Percentiles rank a stretch among this genome's conserved stretches.
These are phyloP conservation scores for Cucumis cinereus DNA, from an alignment of 306 rosid species.

Conservation along the genomic window DNA sequence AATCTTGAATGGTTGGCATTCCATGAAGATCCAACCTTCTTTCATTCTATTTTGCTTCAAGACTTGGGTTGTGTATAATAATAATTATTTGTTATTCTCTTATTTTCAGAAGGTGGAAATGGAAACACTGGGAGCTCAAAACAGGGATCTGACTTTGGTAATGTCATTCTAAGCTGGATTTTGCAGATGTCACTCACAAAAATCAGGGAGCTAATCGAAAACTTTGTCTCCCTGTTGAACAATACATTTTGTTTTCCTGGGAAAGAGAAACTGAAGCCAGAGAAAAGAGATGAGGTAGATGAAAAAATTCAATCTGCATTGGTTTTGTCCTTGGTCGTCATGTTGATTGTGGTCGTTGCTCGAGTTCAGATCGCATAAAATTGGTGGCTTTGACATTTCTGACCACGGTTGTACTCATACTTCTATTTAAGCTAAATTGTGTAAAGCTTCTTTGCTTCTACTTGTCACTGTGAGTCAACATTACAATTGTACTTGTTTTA, in stretches of 20 bases:
- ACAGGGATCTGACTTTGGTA: conserved; percentile 18
- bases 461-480: neutral
- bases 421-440: neutral
- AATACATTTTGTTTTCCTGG: conserved; percentile 21
- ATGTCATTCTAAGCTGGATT: conserved; percentile 27
- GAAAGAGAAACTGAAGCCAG: conserved; percentile 6
- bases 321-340: conserved; percentile 34
- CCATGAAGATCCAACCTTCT: neutral
- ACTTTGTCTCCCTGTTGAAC: conserved; percentile 32
- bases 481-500: too few species aligned
- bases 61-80: neutral
- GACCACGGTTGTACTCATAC: neutral
- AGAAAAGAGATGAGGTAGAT: conserved; percentile 14
- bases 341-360: conserved; percentile 36
- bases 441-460: neutral
- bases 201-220: conserved; percentile 33
- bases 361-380: conserved; percentile 18
- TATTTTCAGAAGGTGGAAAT: conserved; percentile 9
- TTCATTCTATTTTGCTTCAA: neutral
- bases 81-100: neutral
- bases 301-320: conserved; percentile 45
- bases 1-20: neutral
- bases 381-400: neutral
- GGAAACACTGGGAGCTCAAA: conserved; percentile 17
- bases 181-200: conserved; percentile 29